Evolutionary conservation across 1,284 basidiomycete species (phyloP), one percentile per base, ranked within the genome.

Genomic region (Neonothopanus nambi): DNA sequence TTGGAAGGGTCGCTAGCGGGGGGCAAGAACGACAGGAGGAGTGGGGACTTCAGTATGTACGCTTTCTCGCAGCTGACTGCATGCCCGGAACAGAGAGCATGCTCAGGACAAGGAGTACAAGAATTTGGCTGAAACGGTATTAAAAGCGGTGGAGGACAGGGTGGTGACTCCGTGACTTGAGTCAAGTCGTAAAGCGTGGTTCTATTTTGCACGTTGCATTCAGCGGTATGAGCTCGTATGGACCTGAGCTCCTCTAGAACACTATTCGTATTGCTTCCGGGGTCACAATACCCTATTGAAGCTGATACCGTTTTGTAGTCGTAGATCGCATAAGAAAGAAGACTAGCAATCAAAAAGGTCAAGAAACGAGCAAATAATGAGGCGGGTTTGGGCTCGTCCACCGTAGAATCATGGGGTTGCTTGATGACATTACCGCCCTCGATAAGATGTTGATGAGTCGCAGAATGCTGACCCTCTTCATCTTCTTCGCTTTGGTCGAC

Each of bases 31-130:
- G 76, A 76, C 12, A 91, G 65, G 24, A 89, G 63, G 15, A 82
- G 76, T 63, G 87, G 82, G 15, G 84, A 78, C 49, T 78, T 80
- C 37, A 91, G 74, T 59, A 95, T 72, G 67, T 87, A 93, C 24
- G 91, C 90, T 28, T 76, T 79, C 46, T 86, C 84, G 70, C 95
- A 98, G 2, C 75, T 74, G 44, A 90, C 74, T 46, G 78, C 77
- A 57, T 81, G 69, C 28, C 82, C 84, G 12, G 73, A 75, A 70
- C 95, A 98, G 17, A 74, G 74, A 2, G 86, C 95, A 68, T 94
- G 90, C 45, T 81, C 76, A 11, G 95, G 95, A 67, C 95, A 98
- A 13, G 85, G 82, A 2, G 89, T 86, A 70, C 95, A 98, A n/a
- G 77, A 64, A 28, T 82, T 76, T 0, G 93, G 87, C 52, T 76